Conservation (phyloP, 139 green algal genomes). For the Chlorokybus atmophyticus region DNA sequence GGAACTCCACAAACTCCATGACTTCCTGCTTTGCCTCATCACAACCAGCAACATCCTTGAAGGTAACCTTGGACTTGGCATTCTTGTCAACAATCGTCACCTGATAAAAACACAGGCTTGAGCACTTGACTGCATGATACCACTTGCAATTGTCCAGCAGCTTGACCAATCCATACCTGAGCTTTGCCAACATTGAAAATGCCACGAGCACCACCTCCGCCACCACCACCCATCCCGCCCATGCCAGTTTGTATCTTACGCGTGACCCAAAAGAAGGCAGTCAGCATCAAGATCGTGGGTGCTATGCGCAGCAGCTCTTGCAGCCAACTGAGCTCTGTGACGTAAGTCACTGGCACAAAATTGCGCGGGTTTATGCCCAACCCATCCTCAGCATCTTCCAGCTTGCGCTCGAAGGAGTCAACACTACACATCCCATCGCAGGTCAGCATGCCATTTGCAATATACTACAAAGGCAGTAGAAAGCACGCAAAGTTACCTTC, state of each 20-base stretch:
- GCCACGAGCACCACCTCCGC: slow-evolving; percentile 34
- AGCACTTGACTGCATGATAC: slow-evolving; percentile 12
- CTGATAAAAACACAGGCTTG: slow-evolving; percentile 24
- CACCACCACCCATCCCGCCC: slow-evolving; percentile 26
- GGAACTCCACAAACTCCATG: slow-evolving; percentile 58
- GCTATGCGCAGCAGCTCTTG: slow-evolving; percentile 55
- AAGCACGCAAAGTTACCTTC: slow-evolving; percentile 27
- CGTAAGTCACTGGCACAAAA: slow-evolving; percentile 60
- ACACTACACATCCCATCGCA: slow-evolving; percentile 28
- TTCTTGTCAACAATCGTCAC: background rate
- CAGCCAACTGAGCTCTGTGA: slow-evolving; percentile 53
- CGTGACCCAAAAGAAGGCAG: slow-evolving; percentile 74
- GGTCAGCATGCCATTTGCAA: background rate
- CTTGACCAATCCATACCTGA: slow-evolving; percentile 36
- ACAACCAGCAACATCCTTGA: slow-evolving; percentile 85
- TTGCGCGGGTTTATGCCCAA: slow-evolving; percentile 35
- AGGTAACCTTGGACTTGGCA: slow-evolving; percentile 39
- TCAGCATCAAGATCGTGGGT: slow-evolving; percentile 86
- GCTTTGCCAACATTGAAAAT: slow-evolving; percentile 88
- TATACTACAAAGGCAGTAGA: background rate
- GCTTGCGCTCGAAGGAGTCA: slow-evolving; percentile 88
- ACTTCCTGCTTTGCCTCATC: slow-evolving; percentile 69
- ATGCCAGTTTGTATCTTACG: slow-evolving; percentile 46
- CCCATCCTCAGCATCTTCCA: slow-evolving; percentile 78
- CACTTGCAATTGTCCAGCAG: no score